phyloP scores from a whole-genome alignment of 2,329 filamentous ascomycete species.

The Colletotrichum limetticola region DNA sequence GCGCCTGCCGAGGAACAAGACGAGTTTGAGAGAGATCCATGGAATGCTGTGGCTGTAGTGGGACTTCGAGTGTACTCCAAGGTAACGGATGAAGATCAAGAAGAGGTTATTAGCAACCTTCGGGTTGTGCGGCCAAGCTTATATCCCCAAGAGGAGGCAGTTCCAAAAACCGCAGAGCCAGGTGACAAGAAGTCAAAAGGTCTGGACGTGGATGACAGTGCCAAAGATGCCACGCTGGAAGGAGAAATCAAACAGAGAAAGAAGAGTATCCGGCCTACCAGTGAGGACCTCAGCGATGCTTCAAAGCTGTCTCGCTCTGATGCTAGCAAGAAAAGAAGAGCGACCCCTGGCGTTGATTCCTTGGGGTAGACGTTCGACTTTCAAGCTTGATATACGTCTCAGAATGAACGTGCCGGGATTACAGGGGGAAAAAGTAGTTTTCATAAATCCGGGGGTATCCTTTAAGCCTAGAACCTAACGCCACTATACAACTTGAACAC shows the following conservation, averaged over 20 bases:
- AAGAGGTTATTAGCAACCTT: slow-evolving; percentile 49
- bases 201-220: slow-evolving; percentile 57
- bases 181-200: slow-evolving; percentile 44
- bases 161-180: slow-evolving; percentile 28
- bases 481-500: background rate
- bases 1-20: slow-evolving; percentile 56
- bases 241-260: slow-evolving; percentile 46
- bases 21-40: slow-evolving; percentile 64
- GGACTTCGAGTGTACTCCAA: slow-evolving; percentile 66
- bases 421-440: background rate
- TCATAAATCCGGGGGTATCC: slow-evolving; percentile 17
- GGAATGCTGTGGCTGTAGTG: slow-evolving; percentile 65
- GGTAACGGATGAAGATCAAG: slow-evolving; percentile 44
- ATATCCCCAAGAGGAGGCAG: slow-evolving; percentile 40
- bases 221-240: slow-evolving; percentile 55
- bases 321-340: background rate
- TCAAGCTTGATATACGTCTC: background rate
- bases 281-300: slow-evolving; percentile 15
- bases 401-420: background rate
- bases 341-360: background rate
- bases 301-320: background rate
- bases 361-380: background rate
- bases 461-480: slow-evolving; percentile 27
- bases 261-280: slow-evolving; percentile 44
- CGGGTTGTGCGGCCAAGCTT: slow-evolving; percentile 52